Conservation (phyloP, 2,329 filamentous ascomycete species). For the Cryphonectria radicalis region DNA sequence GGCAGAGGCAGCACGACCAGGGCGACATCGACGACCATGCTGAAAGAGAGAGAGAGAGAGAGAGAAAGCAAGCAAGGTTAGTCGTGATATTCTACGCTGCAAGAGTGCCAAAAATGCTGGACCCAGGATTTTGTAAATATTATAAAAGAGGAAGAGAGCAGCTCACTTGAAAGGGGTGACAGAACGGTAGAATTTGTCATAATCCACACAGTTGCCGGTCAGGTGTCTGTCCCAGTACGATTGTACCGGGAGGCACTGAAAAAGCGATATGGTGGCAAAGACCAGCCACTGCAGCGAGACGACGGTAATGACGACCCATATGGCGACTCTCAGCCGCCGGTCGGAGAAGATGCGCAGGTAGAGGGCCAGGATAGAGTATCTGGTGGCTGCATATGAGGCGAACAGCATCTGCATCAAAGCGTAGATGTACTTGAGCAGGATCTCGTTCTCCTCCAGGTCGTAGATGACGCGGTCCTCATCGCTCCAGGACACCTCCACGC, state of each 20-base stretch:
- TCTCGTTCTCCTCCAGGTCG: slow-evolving; percentile 22
- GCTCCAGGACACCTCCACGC: slow-evolving; percentile 19
- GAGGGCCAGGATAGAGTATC: slow-evolving; percentile 27
- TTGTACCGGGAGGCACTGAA: slow-evolving; percentile 21
- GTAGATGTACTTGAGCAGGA: slow-evolving; percentile 25
- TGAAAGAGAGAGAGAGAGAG: background rate
- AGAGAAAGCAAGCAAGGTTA: background rate
- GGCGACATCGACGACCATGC: slow-evolving; percentile 16
- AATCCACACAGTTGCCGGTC: slow-evolving; percentile 17
- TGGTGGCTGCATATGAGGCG: slow-evolving; percentile 24
- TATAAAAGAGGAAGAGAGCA: too few species aligned
- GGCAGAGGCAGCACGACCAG: slow-evolving; percentile 24
- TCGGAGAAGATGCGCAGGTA: slow-evolving; percentile 27
- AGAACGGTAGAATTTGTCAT: slow-evolving; percentile 23
- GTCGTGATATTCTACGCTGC: background rate
- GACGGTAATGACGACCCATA: slow-evolving; percentile 18
- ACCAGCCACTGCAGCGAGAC: slow-evolving; percentile 24
- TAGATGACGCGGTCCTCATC: slow-evolving; percentile 24
- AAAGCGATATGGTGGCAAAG: slow-evolving; percentile 10
- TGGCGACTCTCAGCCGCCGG: slow-evolving; percentile 4
- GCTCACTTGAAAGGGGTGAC: slow-evolving; percentile 27
- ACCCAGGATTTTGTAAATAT: background rate
- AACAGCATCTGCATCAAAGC: slow-evolving; percentile 19
- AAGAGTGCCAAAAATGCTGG: background rate
- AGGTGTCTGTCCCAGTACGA: slow-evolving; percentile 23